A percentile compares a stretch with the other conserved stretches of the same genome.
Evolutionary conservation across 371 early-diverging fungal genomes (phyloP).

Genomic region (Blakeslea trispora): DNA sequence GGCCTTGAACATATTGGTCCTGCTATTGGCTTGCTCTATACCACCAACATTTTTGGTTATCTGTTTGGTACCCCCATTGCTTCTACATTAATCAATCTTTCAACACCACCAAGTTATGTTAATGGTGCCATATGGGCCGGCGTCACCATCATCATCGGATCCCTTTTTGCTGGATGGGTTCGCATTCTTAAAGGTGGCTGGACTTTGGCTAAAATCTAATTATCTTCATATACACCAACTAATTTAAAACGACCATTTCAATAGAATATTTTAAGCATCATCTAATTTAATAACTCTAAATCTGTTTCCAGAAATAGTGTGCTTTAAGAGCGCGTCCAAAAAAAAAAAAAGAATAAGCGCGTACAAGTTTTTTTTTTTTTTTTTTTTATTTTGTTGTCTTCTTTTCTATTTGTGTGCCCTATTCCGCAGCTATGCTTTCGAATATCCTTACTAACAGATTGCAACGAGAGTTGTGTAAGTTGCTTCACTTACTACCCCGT

Average conservation of each 20-base stretch:
- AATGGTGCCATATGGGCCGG: constrained; percentile 39
- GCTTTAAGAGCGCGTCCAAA: not conserved
- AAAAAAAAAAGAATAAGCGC: not conserved
- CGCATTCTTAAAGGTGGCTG: constrained; percentile 34
- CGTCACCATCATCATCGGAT: constrained; percentile 26
- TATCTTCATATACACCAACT: no score
- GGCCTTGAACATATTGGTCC: constrained; percentile 52
- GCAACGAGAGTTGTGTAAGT: constrained; percentile 28
- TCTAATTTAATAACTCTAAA: no score
- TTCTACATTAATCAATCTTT: constrained; percentile 39
- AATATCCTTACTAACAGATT: constrained; percentile 19
- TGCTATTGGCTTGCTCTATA: constrained; percentile 55
- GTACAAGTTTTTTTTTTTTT: not conserved
- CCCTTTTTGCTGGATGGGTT: constrained; percentile 31
- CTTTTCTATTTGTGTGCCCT: no score
- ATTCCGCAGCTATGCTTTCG: constrained; percentile 9
- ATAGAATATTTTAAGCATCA: no score
- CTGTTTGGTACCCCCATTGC: constrained; percentile 60
- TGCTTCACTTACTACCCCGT: not conserved
- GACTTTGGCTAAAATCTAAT: constrained; percentile 21
- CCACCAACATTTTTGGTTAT: constrained; percentile 54
- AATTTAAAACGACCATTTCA: no score
- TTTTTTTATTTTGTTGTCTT: not conserved
- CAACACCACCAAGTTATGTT: constrained; percentile 26
- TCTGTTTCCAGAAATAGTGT: no score